Percentiles rank a stretch among this genome's conserved stretches.
Conservation (phyloP, 2,329 filamentous ascomycete species). For the Aspergillus tamarii region DNA sequence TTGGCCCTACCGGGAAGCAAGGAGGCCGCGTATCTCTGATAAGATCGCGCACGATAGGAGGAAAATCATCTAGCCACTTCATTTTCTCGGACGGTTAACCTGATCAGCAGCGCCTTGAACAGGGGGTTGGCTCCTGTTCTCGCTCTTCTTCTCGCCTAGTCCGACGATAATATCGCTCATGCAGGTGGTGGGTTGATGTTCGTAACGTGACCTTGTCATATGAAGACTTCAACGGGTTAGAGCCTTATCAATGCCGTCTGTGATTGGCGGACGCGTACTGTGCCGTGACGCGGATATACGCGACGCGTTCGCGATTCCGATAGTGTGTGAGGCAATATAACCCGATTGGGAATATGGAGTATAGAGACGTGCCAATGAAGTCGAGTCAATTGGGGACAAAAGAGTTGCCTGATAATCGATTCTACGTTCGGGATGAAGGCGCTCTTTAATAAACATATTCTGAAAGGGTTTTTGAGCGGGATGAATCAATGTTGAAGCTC, state of each 20-base stretch:
- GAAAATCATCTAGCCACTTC: conserved; percentile 9
- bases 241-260: conserved; percentile 29
- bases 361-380: background rate
- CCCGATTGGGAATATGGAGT: conserved; percentile 11
- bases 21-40: conserved; percentile 16
- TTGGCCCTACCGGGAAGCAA: conserved; percentile 10
- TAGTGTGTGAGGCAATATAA: conserved; percentile 13
- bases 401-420: background rate
- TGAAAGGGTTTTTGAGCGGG: conserved; percentile 4
- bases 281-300: conserved; percentile 4
- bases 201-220: background rate
- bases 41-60: conserved; percentile 21
- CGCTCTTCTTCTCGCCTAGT: background rate
- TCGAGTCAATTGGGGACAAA: background rate
- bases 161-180: background rate
- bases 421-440: background rate
- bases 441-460: conserved; percentile 3
- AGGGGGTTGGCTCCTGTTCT: conserved; percentile 3
- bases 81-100: conserved; percentile 8
- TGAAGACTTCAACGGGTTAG: background rate
- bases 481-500: conserved; percentile 4
- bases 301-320: conserved; percentile 15
- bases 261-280: conserved; percentile 17
- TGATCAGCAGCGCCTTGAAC: conserved; percentile 6
- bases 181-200: conserved; percentile 1